Evolutionary conservation across 768 basidiomycete genomes (phyloP).

Genomic region (Rhodotorula diobovata): DNA sequence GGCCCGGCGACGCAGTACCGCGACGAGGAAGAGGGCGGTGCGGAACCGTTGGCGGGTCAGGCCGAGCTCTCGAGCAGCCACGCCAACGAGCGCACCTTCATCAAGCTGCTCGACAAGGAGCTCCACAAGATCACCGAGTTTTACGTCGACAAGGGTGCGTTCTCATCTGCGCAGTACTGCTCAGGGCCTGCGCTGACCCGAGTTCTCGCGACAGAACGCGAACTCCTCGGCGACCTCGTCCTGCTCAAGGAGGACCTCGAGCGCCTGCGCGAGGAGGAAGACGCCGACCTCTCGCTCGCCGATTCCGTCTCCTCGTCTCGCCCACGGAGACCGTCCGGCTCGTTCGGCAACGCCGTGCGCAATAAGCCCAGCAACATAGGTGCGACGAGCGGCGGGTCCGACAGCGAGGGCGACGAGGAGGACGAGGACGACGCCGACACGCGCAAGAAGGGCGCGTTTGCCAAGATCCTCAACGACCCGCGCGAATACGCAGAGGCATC

Average conservation of each 20-base stretch:
- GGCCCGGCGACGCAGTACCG: slow-evolving; percentile 41
- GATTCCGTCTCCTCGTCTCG: slow-evolving; percentile 10
- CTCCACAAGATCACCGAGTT: slow-evolving; percentile 73
- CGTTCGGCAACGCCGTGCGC: too few relatives aligned
- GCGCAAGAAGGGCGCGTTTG: slow-evolving; percentile 26
- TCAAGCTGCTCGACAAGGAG: slow-evolving; percentile 72
- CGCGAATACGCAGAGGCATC: slow-evolving; percentile 31
- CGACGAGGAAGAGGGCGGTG: slow-evolving; percentile 55
- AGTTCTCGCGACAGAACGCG: slow-evolving; percentile 54
- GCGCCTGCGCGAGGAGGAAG: slow-evolving; percentile 45
- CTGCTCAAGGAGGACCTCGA: slow-evolving; percentile 47
- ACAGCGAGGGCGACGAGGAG: slow-evolving; percentile 26
- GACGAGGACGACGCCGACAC: slow-evolving; percentile 6
- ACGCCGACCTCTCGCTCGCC: not conserved
- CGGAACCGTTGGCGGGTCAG: not conserved
- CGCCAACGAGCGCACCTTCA: slow-evolving; percentile 60
- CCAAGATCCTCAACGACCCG: slow-evolving; percentile 25
- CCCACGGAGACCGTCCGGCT: not conserved
- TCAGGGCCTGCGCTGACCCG: too few relatives aligned
- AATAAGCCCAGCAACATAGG: not conserved
- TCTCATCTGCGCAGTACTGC: not conserved
- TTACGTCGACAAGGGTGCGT: slow-evolving; percentile 60
- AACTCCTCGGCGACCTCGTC: slow-evolving; percentile 52
- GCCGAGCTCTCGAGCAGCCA: slow-evolving; percentile 38
- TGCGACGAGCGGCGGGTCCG: slow-evolving; percentile 18